phyloP scores from a whole-genome alignment of 1,284 basidiomycete species.

The Malassezia nana region DNA sequence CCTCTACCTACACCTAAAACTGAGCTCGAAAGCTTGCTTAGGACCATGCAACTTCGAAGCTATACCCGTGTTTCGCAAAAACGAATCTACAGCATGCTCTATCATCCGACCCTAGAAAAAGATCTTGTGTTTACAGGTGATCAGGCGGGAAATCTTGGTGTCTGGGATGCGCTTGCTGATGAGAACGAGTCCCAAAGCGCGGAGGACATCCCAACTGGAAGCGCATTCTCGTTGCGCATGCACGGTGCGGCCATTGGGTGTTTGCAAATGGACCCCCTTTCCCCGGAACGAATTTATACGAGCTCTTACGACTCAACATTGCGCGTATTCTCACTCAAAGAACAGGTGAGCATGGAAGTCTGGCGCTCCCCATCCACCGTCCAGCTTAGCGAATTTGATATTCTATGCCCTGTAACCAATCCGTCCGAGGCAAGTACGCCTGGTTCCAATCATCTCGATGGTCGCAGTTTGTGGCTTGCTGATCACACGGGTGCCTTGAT shows the following conservation, averaged over 20 bases:
- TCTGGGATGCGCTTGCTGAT: conserved; percentile 34
- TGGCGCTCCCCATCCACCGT: conserved; percentile 31
- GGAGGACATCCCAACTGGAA: conserved; percentile 21
- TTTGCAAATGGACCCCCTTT: conserved; percentile 38
- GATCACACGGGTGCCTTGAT: conserved; percentile 41
- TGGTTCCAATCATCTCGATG: conserved; percentile 24
- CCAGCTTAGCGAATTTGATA: conserved; percentile 39
- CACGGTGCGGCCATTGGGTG: conserved; percentile 38
- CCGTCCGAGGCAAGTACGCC: conserved; percentile 26
- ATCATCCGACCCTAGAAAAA: conserved; percentile 35
- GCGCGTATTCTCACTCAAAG: conserved; percentile 29
- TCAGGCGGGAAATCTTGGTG: conserved; percentile 38
- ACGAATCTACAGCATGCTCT: conserved; percentile 36
- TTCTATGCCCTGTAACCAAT: conserved; percentile 32
- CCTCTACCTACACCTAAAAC: conserved; percentile 9
- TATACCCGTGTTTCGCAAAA: conserved; percentile 31
- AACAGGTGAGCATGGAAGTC: conserved; percentile 23
- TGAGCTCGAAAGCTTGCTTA: conserved; percentile 26
- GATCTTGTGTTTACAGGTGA: conserved; percentile 43
- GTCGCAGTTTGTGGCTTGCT: conserved; percentile 41
- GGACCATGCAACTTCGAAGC: conserved; percentile 32
- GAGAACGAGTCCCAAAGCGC: conserved; percentile 23
- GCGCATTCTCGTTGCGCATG: conserved; percentile 30
- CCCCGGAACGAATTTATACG: conserved; percentile 27
- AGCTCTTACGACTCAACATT: conserved; percentile 40